phyloP scores from a whole-genome alignment of 768 basidiomycete genomes.

The Leccinum arenicola region DNA sequence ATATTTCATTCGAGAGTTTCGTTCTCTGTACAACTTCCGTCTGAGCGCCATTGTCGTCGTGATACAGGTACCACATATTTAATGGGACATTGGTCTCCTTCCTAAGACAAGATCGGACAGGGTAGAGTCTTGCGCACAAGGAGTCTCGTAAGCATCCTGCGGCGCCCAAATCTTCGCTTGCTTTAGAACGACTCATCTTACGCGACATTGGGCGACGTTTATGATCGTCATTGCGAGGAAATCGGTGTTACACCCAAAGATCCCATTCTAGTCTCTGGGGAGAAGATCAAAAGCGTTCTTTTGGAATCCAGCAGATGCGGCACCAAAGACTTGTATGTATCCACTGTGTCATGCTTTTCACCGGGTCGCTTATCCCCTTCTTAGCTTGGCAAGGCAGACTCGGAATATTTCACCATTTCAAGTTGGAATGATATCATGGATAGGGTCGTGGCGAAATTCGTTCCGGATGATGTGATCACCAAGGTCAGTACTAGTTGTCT shows the following conservation, averaged over 20 bases:
- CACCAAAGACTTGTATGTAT: conserved; percentile 38
- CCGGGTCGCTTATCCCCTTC: neutral
- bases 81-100: conserved; percentile 51
- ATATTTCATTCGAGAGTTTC: conserved; percentile 81
- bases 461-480: conserved; percentile 84
- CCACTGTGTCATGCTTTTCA: neutral
- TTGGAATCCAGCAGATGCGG: conserved; percentile 50
- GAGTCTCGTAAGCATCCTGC: conserved; percentile 86
- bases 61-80: conserved; percentile 89
- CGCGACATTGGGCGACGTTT: conserved; percentile 87
- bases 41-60: conserved; percentile 81
- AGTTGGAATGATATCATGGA: conserved; percentile 81
- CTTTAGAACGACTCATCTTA: conserved; percentile 92
- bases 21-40: conserved; percentile 89
- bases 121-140: conserved; percentile 68
- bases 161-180: conserved; percentile 74
- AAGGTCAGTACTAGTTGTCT: conserved; percentile 47
- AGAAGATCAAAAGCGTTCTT: conserved; percentile 74
- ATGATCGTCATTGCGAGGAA: conserved; percentile 82
- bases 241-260: conserved; percentile 81
- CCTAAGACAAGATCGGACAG: conserved; percentile 38
- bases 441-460: conserved; percentile 81
- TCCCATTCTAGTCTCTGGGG: conserved; percentile 79
- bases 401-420: conserved; percentile 56
- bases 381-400: conserved; percentile 50